phyloP scores from a whole-genome alignment of 306 rosid species.

The Aeschynomene evenia region DNA sequence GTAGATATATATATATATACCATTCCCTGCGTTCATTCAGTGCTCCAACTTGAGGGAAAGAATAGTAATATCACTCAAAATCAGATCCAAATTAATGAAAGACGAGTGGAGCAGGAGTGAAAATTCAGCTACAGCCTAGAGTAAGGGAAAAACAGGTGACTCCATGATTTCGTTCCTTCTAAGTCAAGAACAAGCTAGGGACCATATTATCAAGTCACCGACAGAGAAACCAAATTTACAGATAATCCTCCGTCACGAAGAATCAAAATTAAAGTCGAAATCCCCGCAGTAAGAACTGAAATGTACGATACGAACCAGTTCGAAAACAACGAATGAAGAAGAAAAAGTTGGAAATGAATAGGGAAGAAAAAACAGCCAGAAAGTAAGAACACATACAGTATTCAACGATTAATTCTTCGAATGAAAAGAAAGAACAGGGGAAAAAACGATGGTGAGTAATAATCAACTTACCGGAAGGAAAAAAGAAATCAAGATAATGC shows the following conservation, averaged over 20 bases:
- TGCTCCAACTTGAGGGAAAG: constrained; percentile 17
- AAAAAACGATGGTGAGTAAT: background rate
- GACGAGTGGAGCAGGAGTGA: background rate
- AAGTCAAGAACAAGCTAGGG: background rate
- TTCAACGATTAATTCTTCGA: background rate
- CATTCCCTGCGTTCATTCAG: constrained; percentile 13
- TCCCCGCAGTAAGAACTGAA: background rate
- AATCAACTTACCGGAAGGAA: constrained; percentile 46
- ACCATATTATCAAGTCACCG: constrained; percentile 40
- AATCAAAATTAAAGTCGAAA: background rate
- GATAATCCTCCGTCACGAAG: background rate
- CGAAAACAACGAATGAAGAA: background rate
- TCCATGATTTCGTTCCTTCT: background rate
- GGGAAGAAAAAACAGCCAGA: background rate
- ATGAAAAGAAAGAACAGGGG: background rate
- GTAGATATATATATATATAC: too few species aligned
- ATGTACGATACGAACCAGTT: background rate
- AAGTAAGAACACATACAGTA: background rate
- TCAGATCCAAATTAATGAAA: constrained; percentile 44
- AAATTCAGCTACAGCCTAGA: background rate
- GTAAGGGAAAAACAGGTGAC: background rate
- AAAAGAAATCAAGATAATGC: constrained; percentile 33
- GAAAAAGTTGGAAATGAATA: background rate
- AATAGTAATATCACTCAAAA: background rate
- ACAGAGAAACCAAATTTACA: constrained; percentile 35